Percentiles rank a stretch among this genome's conserved stretches.
Evolutionary conservation across 176 grass and related monocot species (phyloP).

Genomic region (Secale cereale): DNA sequence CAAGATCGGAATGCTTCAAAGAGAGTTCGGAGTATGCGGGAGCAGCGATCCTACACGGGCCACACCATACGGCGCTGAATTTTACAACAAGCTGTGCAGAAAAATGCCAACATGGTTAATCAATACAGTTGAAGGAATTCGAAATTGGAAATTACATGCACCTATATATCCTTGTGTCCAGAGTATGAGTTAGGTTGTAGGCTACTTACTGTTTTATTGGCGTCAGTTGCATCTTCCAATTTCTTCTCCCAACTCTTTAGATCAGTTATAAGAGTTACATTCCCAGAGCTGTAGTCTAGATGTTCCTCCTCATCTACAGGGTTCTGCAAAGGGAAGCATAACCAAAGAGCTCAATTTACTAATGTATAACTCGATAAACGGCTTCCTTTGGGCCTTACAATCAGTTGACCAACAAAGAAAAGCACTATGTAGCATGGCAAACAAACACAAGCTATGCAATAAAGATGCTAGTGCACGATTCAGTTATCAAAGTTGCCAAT

Average conservation of each 20-base stretch:
- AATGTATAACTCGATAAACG: background rate
- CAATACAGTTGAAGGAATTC: background rate
- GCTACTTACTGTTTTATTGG: conserved; percentile 38
- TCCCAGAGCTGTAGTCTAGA: conserved; percentile 48
- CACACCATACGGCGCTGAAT: conserved; percentile 75
- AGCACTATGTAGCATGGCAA: background rate
- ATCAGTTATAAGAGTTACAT: conserved; percentile 36
- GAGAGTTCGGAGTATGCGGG: conserved; percentile 55
- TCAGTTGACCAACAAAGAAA: background rate
- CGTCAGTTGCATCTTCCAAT: conserved; percentile 31
- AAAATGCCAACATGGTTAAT: conserved; percentile 2
- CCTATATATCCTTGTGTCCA: background rate
- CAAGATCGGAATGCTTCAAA: conserved; percentile 49
- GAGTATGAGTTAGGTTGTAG: background rate
- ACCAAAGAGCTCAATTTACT: background rate
- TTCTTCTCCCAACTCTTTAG: conserved; percentile 35
- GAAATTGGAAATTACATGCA: background rate
- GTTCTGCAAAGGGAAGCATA: conserved; percentile 31
- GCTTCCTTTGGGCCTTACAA: background rate
- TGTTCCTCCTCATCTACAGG: conserved; percentile 36
- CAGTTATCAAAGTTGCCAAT: background rate
- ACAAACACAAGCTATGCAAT: background rate
- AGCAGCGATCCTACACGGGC: conserved; percentile 54
- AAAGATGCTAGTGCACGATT: background rate
- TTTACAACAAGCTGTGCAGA: conserved; percentile 62